phyloP scores from a whole-genome alignment of 1,284 basidiomycete species.

The Cryptococcus sp. region DNA sequence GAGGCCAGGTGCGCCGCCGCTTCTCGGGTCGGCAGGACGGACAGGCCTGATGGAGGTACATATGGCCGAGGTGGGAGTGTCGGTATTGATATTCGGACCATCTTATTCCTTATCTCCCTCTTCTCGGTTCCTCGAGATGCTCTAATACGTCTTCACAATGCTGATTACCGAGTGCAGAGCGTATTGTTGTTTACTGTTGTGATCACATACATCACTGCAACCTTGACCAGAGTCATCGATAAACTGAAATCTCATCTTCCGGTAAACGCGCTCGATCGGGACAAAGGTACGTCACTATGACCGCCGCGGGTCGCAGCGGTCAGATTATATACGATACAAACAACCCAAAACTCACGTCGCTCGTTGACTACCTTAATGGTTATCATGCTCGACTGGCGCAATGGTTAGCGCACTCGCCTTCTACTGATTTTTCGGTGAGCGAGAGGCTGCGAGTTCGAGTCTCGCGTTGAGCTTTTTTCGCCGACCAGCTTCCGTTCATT shows the following conservation, averaged over 20 bases:
- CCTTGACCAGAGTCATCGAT: too few relatives aligned
- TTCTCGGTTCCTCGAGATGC: background rate
- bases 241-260: too few relatives aligned
- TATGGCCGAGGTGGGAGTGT: constrained; percentile 66
- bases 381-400: constrained; percentile 5
- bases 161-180: background rate
- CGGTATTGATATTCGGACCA: constrained; percentile 70
- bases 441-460: constrained; percentile 7
- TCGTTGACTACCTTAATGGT: background rate
- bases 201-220: too few relatives aligned
- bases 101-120: constrained; percentile 9
- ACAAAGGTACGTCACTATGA: too few relatives aligned
- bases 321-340: background rate
- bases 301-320: background rate
- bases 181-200: too few relatives aligned
- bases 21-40: constrained; percentile 54
- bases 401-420: constrained; percentile 8
- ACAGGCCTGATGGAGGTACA: constrained; percentile 53
- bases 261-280: too few relatives aligned
- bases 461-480: constrained; percentile 5
- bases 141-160: background rate
- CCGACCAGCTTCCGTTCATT: too few relatives aligned
- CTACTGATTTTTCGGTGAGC: background rate
- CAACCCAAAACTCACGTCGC: background rate
- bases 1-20: constrained; percentile 67